Evolutionary conservation across 345 rosid genomes (phyloP).

Genomic region (Eucalyptus regnans): DNA sequence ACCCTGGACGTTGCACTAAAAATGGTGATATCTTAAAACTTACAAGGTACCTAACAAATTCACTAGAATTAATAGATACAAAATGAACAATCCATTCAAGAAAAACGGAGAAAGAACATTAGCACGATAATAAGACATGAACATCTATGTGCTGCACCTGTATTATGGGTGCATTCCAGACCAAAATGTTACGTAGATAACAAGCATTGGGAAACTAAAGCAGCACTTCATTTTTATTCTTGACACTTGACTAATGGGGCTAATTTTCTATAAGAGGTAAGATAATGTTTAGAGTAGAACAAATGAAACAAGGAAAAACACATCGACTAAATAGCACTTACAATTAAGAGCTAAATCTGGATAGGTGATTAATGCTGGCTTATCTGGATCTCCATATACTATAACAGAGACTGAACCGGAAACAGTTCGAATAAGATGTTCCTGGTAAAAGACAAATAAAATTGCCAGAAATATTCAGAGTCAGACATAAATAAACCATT

Average conservation of each 20-base stretch:
- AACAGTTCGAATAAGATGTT: slow-evolving; percentile 14
- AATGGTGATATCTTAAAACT: background rate
- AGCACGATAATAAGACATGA: background rate
- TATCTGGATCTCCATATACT: slow-evolving; percentile 33
- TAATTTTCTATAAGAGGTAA: background rate
- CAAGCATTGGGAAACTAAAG: background rate
- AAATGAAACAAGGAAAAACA: background rate
- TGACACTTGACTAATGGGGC: background rate
- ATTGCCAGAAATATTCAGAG: background rate
- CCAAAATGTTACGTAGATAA: background rate
- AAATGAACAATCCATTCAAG: background rate
- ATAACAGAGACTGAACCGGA: slow-evolving; percentile 23
- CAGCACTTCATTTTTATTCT: background rate
- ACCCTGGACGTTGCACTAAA: background rate
- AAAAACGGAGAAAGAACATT: background rate
- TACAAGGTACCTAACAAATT: background rate
- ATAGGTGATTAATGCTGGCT: slow-evolving; percentile 34
- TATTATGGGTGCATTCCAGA: background rate
- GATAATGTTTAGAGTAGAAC: background rate
- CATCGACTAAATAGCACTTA: slow-evolving; percentile 1
- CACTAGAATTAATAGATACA: background rate
- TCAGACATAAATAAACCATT: background rate
- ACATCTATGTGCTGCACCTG: background rate
- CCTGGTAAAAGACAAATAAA: slow-evolving; percentile 3
- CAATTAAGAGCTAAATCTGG: slow-evolving; percentile 35